Percentiles rank a stretch among this genome's conserved stretches.
Evolutionary conservation across 345 rosid genomes (phyloP).

Genomic region (Xanthoceras sorbifolium): DNA sequence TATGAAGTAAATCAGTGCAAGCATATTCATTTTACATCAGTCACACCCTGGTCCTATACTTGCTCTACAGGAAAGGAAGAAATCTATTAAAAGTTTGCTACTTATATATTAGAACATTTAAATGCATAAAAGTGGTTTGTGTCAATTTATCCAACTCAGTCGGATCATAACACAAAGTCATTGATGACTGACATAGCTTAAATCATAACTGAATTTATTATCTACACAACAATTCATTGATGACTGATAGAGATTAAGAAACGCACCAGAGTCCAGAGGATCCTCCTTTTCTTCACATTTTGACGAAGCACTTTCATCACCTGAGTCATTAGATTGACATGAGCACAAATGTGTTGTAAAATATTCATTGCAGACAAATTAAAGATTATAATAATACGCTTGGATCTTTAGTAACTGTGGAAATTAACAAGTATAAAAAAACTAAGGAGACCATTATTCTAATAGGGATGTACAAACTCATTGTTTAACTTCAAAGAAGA

Average conservation of each 20-base stretch:
- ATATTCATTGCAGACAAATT: not conserved
- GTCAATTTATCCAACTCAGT: not conserved
- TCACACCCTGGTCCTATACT: not conserved
- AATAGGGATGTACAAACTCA: not conserved
- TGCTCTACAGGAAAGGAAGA: not conserved
- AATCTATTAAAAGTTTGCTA: not conserved
- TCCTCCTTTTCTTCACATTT: constrained; percentile 38
- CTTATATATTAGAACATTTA: not conserved
- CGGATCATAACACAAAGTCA: not conserved
- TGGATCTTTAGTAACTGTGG: no score
- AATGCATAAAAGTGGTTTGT: not conserved
- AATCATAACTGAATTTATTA: not conserved
- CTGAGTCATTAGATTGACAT: constrained; percentile 29
- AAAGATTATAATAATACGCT: not conserved
- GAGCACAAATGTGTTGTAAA: not conserved
- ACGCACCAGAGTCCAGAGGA: constrained; percentile 41
- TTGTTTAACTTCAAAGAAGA: no score
- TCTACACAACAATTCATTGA: constrained; percentile 6
- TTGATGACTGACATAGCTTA: not conserved
- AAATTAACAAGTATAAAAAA: not conserved
- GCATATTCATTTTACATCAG: not conserved
- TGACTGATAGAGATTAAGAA: not conserved
- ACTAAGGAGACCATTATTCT: not conserved
- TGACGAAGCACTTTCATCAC: constrained; percentile 47
- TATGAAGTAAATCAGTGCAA: not conserved